Conservation (phyloP, 2,329 filamentous ascomycete species). For the Mycosphaerella arachidis region DNA sequence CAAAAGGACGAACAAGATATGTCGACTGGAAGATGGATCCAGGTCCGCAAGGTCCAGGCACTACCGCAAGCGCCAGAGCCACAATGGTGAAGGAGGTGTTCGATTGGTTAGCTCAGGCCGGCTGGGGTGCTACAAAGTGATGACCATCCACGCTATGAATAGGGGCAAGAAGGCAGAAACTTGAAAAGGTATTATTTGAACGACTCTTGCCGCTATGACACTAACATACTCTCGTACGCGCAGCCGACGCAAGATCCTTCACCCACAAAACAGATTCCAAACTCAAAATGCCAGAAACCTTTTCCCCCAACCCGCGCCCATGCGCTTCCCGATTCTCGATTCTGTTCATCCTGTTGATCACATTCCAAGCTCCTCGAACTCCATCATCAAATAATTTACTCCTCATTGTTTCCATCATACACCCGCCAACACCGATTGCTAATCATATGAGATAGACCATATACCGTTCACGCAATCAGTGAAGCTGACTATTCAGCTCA, state of each 20-base stretch:
- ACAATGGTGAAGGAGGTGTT: constrained; percentile 48
- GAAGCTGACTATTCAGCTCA: constrained; percentile 3
- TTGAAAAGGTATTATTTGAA: neutral
- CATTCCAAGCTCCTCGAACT: neutral
- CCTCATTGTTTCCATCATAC: neutral
- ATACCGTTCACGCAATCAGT: neutral
- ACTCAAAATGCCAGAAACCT: neutral
- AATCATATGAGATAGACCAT: neutral
- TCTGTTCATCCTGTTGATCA: too few species aligned
- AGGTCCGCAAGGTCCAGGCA: constrained; percentile 47
- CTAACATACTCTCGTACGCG: neutral
- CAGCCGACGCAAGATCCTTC: neutral
- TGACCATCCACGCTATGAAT: neutral
- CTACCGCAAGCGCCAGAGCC: constrained; percentile 35
- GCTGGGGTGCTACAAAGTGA: constrained; percentile 45
- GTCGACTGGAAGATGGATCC: constrained; percentile 52
- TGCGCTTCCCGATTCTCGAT: neutral
- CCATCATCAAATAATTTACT: constrained; percentile 2
- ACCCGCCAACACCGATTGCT: neutral
- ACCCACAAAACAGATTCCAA: too few species aligned
- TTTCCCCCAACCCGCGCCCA: neutral
- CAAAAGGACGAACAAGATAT: constrained; percentile 46
- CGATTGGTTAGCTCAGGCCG: constrained; percentile 43
- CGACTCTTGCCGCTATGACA: neutral
- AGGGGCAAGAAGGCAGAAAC: neutral